Evolutionary conservation across 2,329 filamentous ascomycete genomes (phyloP), one percentile per base, ranked within the genome.

Genomic region (Exophiala alcalophila): DNA sequence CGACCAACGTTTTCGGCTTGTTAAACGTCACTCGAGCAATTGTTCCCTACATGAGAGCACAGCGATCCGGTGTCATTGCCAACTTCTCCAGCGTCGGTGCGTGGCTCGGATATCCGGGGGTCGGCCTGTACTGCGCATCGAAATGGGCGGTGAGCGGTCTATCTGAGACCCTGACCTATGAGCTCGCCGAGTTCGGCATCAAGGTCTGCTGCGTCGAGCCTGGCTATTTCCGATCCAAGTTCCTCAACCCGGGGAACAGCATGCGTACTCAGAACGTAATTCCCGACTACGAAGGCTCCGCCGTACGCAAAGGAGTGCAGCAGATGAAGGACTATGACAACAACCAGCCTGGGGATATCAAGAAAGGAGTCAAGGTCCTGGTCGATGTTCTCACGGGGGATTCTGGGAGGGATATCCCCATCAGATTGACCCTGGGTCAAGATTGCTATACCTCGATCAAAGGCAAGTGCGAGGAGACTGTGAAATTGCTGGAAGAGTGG

Each of bases 371-470:
- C 5, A 66, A 61, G 42, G 67, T 76, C 1, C 64, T 79, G 19
- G 67, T 81, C 4, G 78, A 83, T 50, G 64, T 78, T 10, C 51
- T 83, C 51, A 78, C 73, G 5, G 64, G 64, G 29, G 74, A 65
- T 14, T 57, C 60, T 46, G 76, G 73, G 0, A 72, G 60, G 50
- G 65, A 71, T 14, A 61, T 82, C 2, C 79, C 78, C 0, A 52
- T 72, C 10, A 63, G 78, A 19, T 53, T 83, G 34, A 62, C 70
- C n/a, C 59, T 83, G 27, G 80, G 80, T 0, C 66, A 61, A 5
- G 78, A 81, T 57, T 62, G 62, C 5, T 54, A 73, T n/a, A 49
- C 57, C 4, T 57, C 50, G 3, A 65, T 78, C 8, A 65, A 63
- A 38, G 55, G 49, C 1, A 74, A 74, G 62, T 70, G 70, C 41